Conservation (phyloP, 2,329 filamentous ascomycete species). For the Fusarium sp. region DNA sequence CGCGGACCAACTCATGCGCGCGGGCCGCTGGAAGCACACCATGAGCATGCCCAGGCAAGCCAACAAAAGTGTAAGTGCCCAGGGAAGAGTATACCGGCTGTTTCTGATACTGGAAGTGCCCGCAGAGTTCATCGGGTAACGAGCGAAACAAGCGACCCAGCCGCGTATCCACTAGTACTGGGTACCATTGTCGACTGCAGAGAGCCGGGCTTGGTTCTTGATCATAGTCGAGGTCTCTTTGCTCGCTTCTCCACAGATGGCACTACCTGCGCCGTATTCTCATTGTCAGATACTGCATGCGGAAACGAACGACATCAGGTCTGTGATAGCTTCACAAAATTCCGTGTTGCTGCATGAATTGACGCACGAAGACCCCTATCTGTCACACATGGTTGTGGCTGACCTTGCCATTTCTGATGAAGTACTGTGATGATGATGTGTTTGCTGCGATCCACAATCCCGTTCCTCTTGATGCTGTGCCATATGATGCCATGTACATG, state of each 20-base stretch:
- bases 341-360: constrained; percentile 38
- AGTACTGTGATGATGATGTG: constrained; percentile 24
- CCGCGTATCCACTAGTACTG: constrained; percentile 26
- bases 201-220: constrained; percentile 21
- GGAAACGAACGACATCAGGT: constrained; percentile 29
- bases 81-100: constrained; percentile 22
- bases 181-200: constrained; percentile 30
- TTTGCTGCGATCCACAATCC: constrained; percentile 27
- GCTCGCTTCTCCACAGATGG: constrained; percentile 23
- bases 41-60: constrained; percentile 30
- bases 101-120: constrained; percentile 37
- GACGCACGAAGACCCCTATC: constrained; percentile 33
- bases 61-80: constrained; percentile 32
- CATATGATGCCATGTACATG: constrained; percentile 35
- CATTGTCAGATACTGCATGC: constrained; percentile 22
- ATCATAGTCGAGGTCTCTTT: constrained; percentile 20
- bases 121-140: constrained; percentile 22
- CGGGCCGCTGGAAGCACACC: constrained; percentile 33
- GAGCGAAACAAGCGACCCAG: constrained; percentile 21
- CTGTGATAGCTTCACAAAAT: constrained; percentile 30
- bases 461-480: constrained; percentile 31
- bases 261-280: constrained; percentile 15
- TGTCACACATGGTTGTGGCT: constrained; percentile 40
- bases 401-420: constrained; percentile 29
- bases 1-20: constrained; percentile 39